Evolutionary conservation across 2,329 filamentous ascomycete species (phyloP).

Genomic region (Huntiella bhutanensis): DNA sequence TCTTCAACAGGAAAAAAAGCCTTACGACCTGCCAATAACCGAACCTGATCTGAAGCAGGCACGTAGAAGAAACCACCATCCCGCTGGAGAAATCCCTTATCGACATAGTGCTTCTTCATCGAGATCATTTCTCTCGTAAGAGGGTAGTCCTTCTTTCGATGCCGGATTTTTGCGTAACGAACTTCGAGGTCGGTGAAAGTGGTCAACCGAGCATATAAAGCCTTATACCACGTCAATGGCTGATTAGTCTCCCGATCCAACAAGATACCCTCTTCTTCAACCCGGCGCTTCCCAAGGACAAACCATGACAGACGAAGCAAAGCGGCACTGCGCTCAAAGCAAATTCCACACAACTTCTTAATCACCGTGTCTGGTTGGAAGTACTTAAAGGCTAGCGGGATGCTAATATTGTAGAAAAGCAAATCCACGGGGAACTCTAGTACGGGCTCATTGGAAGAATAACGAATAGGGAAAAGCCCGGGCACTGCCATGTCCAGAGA

Average conservation of each 20-base stretch:
- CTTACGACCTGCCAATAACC: constrained; percentile 64
- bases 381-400: constrained; percentile 68
- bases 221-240: constrained; percentile 22
- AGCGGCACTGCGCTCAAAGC: constrained; percentile 77
- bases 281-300: constrained; percentile 64
- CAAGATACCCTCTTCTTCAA: constrained; percentile 63
- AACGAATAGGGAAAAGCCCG: constrained; percentile 72
- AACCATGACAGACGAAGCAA: constrained; percentile 73
- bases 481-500: constrained; percentile 50
- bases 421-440: constrained; percentile 89
- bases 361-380: constrained; percentile 73
- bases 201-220: constrained; percentile 23
- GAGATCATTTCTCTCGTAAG: neutral
- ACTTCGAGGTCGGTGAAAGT: neutral
- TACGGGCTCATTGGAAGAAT: constrained; percentile 80
- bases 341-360: constrained; percentile 81
- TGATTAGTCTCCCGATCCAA: constrained; percentile 21
- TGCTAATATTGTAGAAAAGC: constrained; percentile 90
- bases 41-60: constrained; percentile 88
- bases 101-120: neutral
- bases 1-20: constrained; percentile 64
- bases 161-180: neutral
- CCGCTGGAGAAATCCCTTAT: constrained; percentile 27
- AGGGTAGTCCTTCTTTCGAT: neutral
- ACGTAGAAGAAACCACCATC: constrained; percentile 75